A percentile compares a stretch with the other conserved stretches of the same genome.
These are phyloP conservation scores for Camellia granthamiana DNA, from an alignment of 148 eudicot species.

Conservation along the genomic window DNA sequence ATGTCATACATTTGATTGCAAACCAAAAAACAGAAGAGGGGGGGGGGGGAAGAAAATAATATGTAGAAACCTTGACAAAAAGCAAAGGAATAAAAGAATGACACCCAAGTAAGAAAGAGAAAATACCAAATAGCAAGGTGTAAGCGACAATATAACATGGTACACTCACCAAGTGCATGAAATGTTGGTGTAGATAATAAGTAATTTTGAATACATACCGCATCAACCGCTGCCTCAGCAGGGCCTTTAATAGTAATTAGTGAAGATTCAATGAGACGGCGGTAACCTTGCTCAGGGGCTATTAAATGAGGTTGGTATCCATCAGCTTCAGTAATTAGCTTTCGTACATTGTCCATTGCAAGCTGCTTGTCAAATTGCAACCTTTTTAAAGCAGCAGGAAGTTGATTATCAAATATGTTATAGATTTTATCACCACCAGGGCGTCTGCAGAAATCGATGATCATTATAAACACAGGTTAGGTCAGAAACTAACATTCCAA, in stretches of 20 bases:
- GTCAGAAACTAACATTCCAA: neutral
- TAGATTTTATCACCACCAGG: conserved; percentile 31
- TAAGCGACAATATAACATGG: neutral
- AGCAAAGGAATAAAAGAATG: neutral
- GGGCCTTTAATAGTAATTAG: conserved; percentile 25
- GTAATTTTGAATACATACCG: conserved; percentile 20
- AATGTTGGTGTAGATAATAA: neutral
- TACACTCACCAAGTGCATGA: neutral
- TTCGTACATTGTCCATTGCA: conserved; percentile 29
- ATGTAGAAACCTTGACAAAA: neutral
- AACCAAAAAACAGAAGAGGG: too few relatives aligned
- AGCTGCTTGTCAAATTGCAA: conserved; percentile 32
- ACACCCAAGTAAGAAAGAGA: neutral
- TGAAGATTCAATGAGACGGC: conserved; percentile 31
- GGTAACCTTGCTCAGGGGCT: conserved; percentile 36
- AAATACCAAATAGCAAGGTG: neutral
- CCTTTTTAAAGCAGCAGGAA: conserved; percentile 32
- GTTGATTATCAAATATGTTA: conserved; percentile 33
- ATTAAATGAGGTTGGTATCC: conserved; percentile 36
- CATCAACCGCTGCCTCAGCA: conserved; percentile 30
- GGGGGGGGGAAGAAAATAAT: too few relatives aligned
- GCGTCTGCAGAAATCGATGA: conserved; percentile 21
- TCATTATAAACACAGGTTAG: neutral
- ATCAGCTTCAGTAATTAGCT: conserved; percentile 34
- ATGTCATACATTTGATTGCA: too few relatives aligned